Conservation (phyloP, 257 asterid genomes). For the Pogostemon cablin region DNA sequence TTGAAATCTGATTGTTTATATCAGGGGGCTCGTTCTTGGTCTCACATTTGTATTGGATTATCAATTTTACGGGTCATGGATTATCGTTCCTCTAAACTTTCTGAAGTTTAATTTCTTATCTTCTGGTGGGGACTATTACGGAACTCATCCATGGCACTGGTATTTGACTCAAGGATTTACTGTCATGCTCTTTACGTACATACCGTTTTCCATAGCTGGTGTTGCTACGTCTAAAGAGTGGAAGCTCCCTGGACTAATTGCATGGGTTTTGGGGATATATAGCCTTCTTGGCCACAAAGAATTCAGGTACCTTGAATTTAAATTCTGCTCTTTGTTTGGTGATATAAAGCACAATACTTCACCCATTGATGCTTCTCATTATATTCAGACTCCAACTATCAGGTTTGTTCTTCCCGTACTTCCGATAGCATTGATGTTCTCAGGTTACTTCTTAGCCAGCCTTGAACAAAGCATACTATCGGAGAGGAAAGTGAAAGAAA, state of each 20-base stretch:
- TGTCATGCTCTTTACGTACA: conserved; percentile 78
- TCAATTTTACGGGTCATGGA: conserved; percentile 87
- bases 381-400: conserved; percentile 50
- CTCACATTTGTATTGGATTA: conserved; percentile 74
- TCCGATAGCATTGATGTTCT: conserved; percentile 85
- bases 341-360: conserved; percentile 25
- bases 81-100: conserved; percentile 86
- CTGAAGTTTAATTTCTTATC: conserved; percentile 87
- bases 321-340: not conserved
- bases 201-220: conserved; percentile 81
- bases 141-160: conserved; percentile 99
- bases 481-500: conserved; percentile 37
- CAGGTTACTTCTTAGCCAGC: conserved; percentile 72
- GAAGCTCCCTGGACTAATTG: conserved; percentile 76
- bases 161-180: conserved; percentile 96
- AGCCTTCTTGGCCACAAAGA: conserved; percentile 98
- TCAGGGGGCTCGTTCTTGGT: conserved; percentile 86
- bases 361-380: conserved; percentile 44
- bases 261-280: conserved; percentile 88
- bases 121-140: conserved; percentile 97
- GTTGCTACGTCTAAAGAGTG: conserved; percentile 61
- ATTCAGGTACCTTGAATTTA: conserved; percentile 62
- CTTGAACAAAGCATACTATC: conserved; percentile 38
- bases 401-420: conserved; percentile 99
- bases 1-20: conserved; percentile 36